These are phyloP conservation scores for Lactarius pseudohatsudake DNA, from an alignment of 768 basidiomycete genomes.

Conservation along the genomic window DNA sequence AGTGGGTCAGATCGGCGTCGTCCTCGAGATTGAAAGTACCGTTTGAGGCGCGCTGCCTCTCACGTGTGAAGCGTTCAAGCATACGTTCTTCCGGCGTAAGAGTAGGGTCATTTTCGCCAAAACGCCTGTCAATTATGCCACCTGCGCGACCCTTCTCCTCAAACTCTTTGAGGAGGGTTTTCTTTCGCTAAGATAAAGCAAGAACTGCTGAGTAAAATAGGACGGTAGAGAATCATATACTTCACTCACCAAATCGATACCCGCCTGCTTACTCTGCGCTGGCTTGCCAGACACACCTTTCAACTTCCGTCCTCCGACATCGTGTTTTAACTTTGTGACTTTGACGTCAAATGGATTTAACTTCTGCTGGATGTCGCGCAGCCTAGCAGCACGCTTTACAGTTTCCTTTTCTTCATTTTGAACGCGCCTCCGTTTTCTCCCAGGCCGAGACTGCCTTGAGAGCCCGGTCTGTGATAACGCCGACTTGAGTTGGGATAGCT, in stretches of 20 bases:
- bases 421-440: constrained; percentile 70
- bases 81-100: constrained; percentile 97
- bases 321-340: constrained; percentile 88
- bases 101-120: constrained; percentile 91
- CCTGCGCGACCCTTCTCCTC: constrained; percentile 80
- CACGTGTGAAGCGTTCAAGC: constrained; percentile 92
- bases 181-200: constrained; percentile 61
- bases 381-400: constrained; percentile 74
- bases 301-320: constrained; percentile 84
- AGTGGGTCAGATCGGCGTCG: constrained; percentile 89
- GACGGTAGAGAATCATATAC: constrained; percentile 42
- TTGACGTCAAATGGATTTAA: constrained; percentile 95
- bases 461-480: constrained; percentile 80
- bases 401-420: constrained; percentile 70
- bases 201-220: constrained; percentile 7
- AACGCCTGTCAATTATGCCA: constrained; percentile 89
- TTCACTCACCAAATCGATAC: constrained; percentile 62
- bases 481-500: constrained; percentile 86
- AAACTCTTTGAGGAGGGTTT: constrained; percentile 85
- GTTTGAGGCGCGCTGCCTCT: constrained; percentile 77
- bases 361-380: constrained; percentile 79
- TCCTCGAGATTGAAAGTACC: constrained; percentile 89
- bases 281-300: constrained; percentile 84
- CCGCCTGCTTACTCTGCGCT: constrained; percentile 85
- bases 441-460: constrained; percentile 52